A percentile compares a stretch with the other conserved stretches of the same genome.
phyloP scores from a whole-genome alignment of 2,329 filamentous ascomycete species.

The Teratosphaeria gauchensis region DNA sequence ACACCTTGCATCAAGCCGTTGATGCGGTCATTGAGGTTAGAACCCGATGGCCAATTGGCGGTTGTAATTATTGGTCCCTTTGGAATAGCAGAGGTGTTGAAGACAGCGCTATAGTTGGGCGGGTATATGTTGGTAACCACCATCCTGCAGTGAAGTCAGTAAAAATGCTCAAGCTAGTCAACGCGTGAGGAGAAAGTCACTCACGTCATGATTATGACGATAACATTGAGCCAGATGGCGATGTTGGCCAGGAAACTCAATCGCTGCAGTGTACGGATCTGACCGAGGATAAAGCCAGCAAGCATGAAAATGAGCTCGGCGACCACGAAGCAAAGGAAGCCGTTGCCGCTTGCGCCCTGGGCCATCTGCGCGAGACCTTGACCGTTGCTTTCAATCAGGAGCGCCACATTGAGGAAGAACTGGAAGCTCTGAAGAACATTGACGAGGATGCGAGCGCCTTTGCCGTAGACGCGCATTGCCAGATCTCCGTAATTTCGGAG shows the following conservation, averaged over 20 bases:
- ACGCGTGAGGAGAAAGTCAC: background rate
- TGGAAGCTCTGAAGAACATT: slow-evolving; percentile 32
- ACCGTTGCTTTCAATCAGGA: background rate
- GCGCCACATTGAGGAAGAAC: slow-evolving; percentile 31
- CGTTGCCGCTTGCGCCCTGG: background rate
- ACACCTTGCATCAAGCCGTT: slow-evolving; percentile 13
- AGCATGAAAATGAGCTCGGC: slow-evolving; percentile 14
- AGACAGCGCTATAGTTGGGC: slow-evolving; percentile 31
- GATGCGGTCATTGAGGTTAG: slow-evolving; percentile 11
- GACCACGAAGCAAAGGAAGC: background rate
- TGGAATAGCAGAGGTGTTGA: slow-evolving; percentile 6
- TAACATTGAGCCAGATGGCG: slow-evolving; percentile 46
- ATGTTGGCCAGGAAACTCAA: slow-evolving; percentile 49
- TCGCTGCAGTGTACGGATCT: slow-evolving; percentile 46
- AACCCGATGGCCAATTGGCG: slow-evolving; percentile 6
- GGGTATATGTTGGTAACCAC: slow-evolving; percentile 43
- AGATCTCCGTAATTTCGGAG: slow-evolving; percentile 34
- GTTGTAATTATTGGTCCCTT: slow-evolving; percentile 6
- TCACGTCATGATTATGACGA: slow-evolving; percentile 36
- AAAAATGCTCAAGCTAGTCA: background rate
- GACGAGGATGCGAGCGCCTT: slow-evolving; percentile 27
- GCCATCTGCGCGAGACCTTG: background rate
- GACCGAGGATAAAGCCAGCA: slow-evolving; percentile 44
- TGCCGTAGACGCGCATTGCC: slow-evolving; percentile 31
- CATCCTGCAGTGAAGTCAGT: slow-evolving; percentile 28